Evolutionary conservation across 2,329 filamentous ascomycete species (phyloP).

Genomic region (Thelonectria discophora): DNA sequence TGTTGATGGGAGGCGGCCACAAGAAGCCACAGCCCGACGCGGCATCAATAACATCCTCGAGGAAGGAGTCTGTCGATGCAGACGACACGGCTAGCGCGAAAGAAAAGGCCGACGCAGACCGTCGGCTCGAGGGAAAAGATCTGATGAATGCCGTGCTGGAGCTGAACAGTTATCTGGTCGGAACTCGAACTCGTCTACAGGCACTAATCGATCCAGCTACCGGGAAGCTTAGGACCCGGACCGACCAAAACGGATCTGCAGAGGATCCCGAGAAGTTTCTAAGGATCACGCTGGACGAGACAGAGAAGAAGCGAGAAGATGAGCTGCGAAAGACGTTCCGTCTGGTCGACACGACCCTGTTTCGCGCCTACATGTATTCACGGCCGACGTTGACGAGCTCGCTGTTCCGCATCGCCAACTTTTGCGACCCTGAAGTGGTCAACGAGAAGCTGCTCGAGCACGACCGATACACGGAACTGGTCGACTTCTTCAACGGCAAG

Average conservation of each 20-base stretch:
- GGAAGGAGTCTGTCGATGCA: constrained; percentile 58
- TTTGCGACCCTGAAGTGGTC: constrained; percentile 94
- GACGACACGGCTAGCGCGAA: constrained; percentile 65
- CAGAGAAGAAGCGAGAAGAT: constrained; percentile 70
- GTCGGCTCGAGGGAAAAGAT: constrained; percentile 78
- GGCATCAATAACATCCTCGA: constrained; percentile 68
- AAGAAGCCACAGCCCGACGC: constrained; percentile 61
- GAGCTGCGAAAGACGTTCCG: constrained; percentile 80
- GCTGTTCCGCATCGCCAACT: constrained; percentile 94
- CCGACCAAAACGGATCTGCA: constrained; percentile 53
- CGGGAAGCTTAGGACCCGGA: constrained; percentile 66
- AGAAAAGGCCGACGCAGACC: constrained; percentile 58
- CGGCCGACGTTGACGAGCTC: constrained; percentile 85
- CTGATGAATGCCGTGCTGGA: constrained; percentile 83
- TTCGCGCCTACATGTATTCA: constrained; percentile 94
- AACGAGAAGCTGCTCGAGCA: constrained; percentile 91
- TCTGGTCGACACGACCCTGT: constrained; percentile 92
- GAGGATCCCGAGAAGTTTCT: constrained; percentile 67
- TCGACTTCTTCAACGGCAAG: constrained; percentile 98
- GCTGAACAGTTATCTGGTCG: constrained; percentile 86
- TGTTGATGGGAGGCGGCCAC: constrained; percentile 55
- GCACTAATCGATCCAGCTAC: constrained; percentile 69
- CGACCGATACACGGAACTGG: constrained; percentile 88
- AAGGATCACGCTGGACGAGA: constrained; percentile 55
- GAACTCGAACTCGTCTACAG: constrained; percentile 76